Base-by-base conservation (phyloP, 768 basidiomycete genomes). In the Panaeolus papilionaceus region DNA sequence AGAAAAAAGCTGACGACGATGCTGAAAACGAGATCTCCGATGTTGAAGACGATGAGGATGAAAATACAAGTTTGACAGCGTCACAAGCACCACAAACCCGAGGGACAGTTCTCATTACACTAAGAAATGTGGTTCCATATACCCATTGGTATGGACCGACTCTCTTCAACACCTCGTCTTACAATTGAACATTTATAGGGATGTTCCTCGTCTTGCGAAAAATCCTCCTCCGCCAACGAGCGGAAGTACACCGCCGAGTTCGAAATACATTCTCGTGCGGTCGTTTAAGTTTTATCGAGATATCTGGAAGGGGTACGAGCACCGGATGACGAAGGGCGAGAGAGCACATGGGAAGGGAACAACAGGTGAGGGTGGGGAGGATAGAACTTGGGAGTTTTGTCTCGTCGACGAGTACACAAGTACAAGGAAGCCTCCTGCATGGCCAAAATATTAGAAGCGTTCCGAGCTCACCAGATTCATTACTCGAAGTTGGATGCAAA, bases 251-350 rank as follows among this genome's bases (percentile, higher is more conserved):
- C 78, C 79, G 2, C 78, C 80, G n/a, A 92, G 91, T 74, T 92
- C 93, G 5, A 80, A 77, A 4, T 99, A 92, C 75, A 84, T 77
- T 2, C 83, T 92, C 11, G 76, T 95, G 18, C 86, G 93, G 37
- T 96, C 95, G 0, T 98, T 96, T 77, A 81, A 77, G 18, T 98
- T 99, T 75, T 81, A 88, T 47, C 83, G 92, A 47, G 76, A 76
- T 10, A 69, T 80, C 0, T 99, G 95, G 89, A 87, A 85, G 61
- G 95, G 94, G 0, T 99, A 98, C 72, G 91, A 91, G 71, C 97
- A 99, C 76, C 83, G 94, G n/a, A 92, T 97, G 89, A 98, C 97
- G 3, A 92, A 95, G 74, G 96, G 96, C 5, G 94, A 87, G 80
- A 84, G 87, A 75, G 92, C 77, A 0, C 86, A 86, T 74, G 90